Evolutionary conservation across 2,329 filamentous ascomycete genomes (phyloP), one percentile per base, ranked within the genome.

Genomic region (Pseudofabraea citricarpa): DNA sequence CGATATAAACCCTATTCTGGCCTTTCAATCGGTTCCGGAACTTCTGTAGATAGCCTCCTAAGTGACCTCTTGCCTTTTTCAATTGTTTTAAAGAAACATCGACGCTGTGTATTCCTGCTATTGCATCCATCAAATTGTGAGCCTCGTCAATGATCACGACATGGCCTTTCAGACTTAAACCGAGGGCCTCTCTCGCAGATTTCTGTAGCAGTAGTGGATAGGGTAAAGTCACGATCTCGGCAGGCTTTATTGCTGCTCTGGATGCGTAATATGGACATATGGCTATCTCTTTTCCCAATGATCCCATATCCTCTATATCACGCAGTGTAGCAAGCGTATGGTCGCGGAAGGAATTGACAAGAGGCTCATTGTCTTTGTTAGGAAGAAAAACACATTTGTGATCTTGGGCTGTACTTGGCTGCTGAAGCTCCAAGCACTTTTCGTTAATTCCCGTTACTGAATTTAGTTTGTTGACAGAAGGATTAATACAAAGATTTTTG

Each of bases 211-310:
- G 73, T 6, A 98, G 66, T 2, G 91, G 91, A 60, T 98, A 98
- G 0, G 93, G 93, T 15, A 98, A 70, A 0, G 91, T 95, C 20
- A 98, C 76, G 41, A 98, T 89, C 72, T 96, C 90, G 31, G 88
- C 85, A 8, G 84, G 78, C 15, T 83, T 81, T n/a, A 95, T 83
- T 0, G 87, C 86, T 3, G 85, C 77, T 38, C 93, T 77, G 0
- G 91, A 91, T n/a, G 91, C 90, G 64, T 98, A 98, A 63, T 98
- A 98, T 0, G 93, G 91, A 60, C 93, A 98, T 5, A 97, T 77
- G 0, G 83, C 79, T 23, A 96, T 71, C 39, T 83, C 78, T 56
- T 83, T 87, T 4, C 93, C 93, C 1, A 97, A 70, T 12, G 72
- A 71, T 16, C 84, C 83, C 29, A 97, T 72, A 56, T 98, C 93